Evolutionary conservation across 495 filamentous ascomycete genomes (phyloP).

Genomic region (Aspergillus sclerotioniger): DNA sequence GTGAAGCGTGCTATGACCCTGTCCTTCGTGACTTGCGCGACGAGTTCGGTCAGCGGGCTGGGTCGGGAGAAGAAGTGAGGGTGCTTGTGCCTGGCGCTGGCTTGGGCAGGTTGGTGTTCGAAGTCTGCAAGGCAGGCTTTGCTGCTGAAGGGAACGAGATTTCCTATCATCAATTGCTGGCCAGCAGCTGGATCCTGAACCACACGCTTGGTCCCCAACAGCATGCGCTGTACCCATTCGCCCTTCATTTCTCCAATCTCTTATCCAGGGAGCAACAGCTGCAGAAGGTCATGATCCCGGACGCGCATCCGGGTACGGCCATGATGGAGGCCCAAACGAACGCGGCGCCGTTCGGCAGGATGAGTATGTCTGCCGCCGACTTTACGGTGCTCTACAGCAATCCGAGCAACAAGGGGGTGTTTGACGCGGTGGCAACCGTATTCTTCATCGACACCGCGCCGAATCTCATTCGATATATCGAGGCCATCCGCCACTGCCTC

Average conservation of each 20-base stretch:
- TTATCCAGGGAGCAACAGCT: conserved; percentile 67
- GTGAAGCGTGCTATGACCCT: conserved; percentile 70
- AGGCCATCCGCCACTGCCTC: conserved; percentile 75
- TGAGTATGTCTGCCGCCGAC: conserved; percentile 85
- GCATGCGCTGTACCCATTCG: conserved; percentile 71
- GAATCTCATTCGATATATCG: conserved; percentile 84
- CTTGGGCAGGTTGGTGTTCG: conserved; percentile 81
- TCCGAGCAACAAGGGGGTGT: conserved; percentile 54
- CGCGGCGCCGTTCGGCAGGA: conserved; percentile 37
- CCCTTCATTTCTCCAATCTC: conserved; percentile 79
- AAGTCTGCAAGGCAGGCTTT: conserved; percentile 75
- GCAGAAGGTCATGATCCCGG: conserved; percentile 66
- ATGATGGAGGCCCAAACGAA: conserved; percentile 41
- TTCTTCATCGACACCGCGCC: conserved; percentile 98
- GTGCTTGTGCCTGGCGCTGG: conserved; percentile 90
- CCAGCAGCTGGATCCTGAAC: conserved; percentile 85
- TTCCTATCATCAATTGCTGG: conserved; percentile 87
- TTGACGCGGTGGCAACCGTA: conserved; percentile 81
- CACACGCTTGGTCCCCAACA: conserved; percentile 50
- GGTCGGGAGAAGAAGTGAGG: conserved; percentile 39
- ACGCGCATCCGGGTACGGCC: conserved; percentile 65
- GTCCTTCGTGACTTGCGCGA: conserved; percentile 60
- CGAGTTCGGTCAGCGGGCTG: conserved; percentile 46
- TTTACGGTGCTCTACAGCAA: conserved; percentile 74
- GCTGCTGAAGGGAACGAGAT: conserved; percentile 89